phyloP scores from a whole-genome alignment of 1,284 basidiomycete genomes.

The Phenoliferia sp. region DNA sequence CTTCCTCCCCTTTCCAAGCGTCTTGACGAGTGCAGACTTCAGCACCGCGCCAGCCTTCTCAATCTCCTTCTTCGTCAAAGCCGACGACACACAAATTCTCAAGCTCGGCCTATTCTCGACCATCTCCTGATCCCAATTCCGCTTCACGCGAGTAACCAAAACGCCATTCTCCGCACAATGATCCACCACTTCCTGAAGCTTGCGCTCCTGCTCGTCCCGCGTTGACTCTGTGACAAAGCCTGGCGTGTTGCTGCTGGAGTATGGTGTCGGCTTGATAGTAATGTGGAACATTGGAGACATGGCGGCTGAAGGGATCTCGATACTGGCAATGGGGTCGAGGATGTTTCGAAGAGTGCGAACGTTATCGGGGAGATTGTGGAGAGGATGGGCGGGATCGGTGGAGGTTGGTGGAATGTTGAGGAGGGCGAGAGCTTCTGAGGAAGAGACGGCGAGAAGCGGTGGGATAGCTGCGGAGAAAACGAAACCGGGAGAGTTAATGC shows the following conservation, averaged over 20 bases:
- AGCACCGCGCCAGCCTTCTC: conserved; percentile 78
- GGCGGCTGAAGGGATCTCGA: conserved; percentile 75
- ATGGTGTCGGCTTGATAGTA: conserved; percentile 50
- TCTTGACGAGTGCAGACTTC: conserved; percentile 69
- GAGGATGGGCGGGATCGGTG: conserved; percentile 30
- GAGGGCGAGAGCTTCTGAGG: conserved; percentile 56
- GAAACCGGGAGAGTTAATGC: conserved; percentile 93
- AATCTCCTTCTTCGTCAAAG: conserved; percentile 78
- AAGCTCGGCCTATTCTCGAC: conserved; percentile 81
- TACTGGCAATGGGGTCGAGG: conserved; percentile 69
- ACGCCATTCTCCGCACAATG: conserved; percentile 56
- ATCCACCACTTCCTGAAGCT: conserved; percentile 84
- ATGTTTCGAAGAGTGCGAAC: conserved; percentile 65
- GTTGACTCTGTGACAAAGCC: conserved; percentile 50
- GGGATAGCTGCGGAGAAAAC: conserved; percentile 97
- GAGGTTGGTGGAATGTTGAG: conserved; percentile 24
- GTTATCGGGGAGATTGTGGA: conserved; percentile 75
- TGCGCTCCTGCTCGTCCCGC: conserved; percentile 64
- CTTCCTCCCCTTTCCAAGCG: conserved; percentile 45
- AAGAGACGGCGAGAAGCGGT: conserved; percentile 78
- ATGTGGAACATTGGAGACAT: conserved; percentile 86
- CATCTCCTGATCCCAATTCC: conserved; percentile 73
- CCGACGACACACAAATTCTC: conserved; percentile 71
- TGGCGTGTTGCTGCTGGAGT: conserved; percentile 24
- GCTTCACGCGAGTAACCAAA: conserved; percentile 72